These are phyloP conservation scores for Selaginella moellendorffii DNA, from an alignment of 75 land plant species.

Conservation along the genomic window DNA sequence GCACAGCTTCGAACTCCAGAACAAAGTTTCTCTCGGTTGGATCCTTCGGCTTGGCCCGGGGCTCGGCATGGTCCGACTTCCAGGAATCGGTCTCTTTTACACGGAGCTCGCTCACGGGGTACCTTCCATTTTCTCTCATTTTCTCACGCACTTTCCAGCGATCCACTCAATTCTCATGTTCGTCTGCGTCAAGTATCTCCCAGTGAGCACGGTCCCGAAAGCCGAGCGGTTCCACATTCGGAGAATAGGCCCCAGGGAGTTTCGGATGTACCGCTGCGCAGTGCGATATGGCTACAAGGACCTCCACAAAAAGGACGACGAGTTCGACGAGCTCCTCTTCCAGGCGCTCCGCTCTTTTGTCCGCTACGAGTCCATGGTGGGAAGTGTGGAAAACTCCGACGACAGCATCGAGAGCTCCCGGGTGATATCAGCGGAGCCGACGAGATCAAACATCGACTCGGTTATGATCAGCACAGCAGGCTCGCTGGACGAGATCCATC, in stretches of 20 bases:
- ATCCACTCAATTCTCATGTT: slow-evolving; percentile 5
- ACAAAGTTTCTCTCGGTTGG: slow-evolving; percentile 28
- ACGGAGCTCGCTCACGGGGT: slow-evolving; percentile 29
- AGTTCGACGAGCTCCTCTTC: background rate
- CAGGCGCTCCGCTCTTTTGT: background rate
- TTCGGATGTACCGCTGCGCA: background rate
- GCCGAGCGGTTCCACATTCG: background rate
- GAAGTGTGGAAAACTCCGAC: background rate
- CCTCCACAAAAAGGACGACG: slow-evolving; percentile 7
- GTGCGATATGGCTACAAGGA: slow-evolving; percentile 5
- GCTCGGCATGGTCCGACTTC: slow-evolving; percentile 31
- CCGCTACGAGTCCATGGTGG: background rate
- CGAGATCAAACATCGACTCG: no score
- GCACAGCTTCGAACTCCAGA: slow-evolving; percentile 30
- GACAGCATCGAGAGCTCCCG: no score
- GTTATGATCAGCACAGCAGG: no score
- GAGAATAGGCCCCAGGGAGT: background rate
- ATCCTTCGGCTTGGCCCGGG: slow-evolving; percentile 22
- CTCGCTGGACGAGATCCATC: no score
- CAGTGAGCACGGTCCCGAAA: slow-evolving; percentile 5
- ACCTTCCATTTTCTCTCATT: slow-evolving; percentile 44
- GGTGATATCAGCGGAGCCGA: no score
- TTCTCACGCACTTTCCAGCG: slow-evolving; percentile 7
- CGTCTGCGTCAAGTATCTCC: slow-evolving; percentile 9
- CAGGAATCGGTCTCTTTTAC: slow-evolving; percentile 27